Conservation (phyloP, 495 filamentous ascomycete genomes). For the Daldinia loculata region DNA sequence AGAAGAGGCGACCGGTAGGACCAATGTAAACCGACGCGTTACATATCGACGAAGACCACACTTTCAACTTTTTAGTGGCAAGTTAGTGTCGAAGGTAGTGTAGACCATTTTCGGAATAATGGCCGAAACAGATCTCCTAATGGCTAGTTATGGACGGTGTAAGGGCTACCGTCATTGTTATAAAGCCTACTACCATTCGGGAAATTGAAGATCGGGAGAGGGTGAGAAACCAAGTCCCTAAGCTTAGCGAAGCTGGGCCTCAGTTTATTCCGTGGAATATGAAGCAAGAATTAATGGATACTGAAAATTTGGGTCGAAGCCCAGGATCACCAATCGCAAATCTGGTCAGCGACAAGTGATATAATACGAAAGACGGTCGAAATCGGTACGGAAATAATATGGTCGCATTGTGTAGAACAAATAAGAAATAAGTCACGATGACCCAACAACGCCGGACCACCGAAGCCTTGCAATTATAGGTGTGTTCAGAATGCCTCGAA, state of each 20-base stretch:
- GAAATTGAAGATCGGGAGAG: conserved; percentile 9
- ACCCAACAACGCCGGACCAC: conserved; percentile 49
- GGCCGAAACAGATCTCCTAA: background rate
- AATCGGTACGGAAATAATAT: conserved; percentile 39
- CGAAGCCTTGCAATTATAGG: conserved; percentile 48
- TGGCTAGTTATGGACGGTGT: background rate
- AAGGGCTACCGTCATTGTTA: background rate
- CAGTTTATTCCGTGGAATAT: conserved; percentile 17
- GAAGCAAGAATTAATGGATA: conserved; percentile 29
- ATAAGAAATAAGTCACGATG: conserved; percentile 42
- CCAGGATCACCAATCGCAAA: conserved; percentile 19
- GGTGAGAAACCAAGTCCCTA: conserved; percentile 16
- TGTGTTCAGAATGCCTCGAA: conserved; percentile 45
- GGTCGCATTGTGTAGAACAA: conserved; percentile 35
- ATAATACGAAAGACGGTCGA: conserved; percentile 41
- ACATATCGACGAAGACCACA: background rate
- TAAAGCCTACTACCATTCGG: conserved; percentile 3
- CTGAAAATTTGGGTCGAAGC: conserved; percentile 12
- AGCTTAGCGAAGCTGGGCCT: background rate
- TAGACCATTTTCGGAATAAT: background rate
- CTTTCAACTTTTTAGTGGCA: background rate
- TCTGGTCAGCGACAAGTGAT: conserved; percentile 23
- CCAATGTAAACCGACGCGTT: background rate
- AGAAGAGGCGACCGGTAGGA: conserved; percentile 6
- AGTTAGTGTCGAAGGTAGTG: conserved; percentile 4